Base-by-base conservation (phyloP, 2,329 filamentous ascomycete genomes). In the Venturia oleaginea region DNA sequence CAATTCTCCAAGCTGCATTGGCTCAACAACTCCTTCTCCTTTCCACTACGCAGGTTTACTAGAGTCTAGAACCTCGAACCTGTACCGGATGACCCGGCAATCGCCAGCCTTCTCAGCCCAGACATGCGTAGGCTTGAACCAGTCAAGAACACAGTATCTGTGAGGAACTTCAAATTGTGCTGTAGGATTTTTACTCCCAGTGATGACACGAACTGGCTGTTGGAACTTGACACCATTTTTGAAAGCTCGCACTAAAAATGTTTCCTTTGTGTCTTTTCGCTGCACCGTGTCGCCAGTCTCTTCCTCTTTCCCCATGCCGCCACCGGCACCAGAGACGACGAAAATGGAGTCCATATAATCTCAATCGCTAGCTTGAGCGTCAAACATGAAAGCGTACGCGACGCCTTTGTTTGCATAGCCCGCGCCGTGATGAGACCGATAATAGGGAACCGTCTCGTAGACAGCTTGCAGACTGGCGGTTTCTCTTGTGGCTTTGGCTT, bases 41-140 rank as follows among this genome's bases (percentile, higher is more conserved):
- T 78, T 74, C 85, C 86, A 90, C 86, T 84, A 90, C 40, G 84
- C 85, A 27, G 74, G 75, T 13, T 75, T 72, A 0, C 70, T 65
- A 0, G 81, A 71, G 19, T 86, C 72, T 0, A 89, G 74, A 66
- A 88, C 88, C 71, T 92, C 86, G 3, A 91, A 81, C 0, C 88
- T 83, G 32, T 88, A 79, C 67, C 84, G 85, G 68, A 83, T 81
- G 0, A 80, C 78, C 0, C 72, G 74, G 6, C 72, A 77, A 0
- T 77, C 72, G 0, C 75, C 67, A 4, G 76, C 76, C 66, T 79
- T 81, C 68, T 92, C 89, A 13, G 75, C 78, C 89, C 89, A 92
- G 0, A 91, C 77, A 60, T 87, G 77, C 0, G 86, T 88, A 15
- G 89, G 77, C 60, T 86, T 83, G 71, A 90, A 92, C 72, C 81